phyloP scores from a whole-genome alignment of 139 green algal genomes.

The Diplosphaera chodatii region DNA sequence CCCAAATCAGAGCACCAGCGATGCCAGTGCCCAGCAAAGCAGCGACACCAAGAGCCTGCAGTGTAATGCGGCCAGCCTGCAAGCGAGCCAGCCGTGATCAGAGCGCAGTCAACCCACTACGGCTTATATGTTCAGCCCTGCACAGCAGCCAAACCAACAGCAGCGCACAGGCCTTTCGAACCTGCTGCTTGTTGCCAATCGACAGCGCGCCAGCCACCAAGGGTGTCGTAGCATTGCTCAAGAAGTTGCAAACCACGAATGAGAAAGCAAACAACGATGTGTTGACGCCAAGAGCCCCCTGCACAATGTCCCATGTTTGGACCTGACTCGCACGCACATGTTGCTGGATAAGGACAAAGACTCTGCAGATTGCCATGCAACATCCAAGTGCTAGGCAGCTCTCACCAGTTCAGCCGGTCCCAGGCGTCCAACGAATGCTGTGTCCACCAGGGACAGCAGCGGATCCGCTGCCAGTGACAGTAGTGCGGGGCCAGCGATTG shows the following conservation, averaged over 20 bases:
- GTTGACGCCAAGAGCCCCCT: slow-evolving; percentile 66
- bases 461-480: slow-evolving; percentile 64
- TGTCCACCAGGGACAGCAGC: slow-evolving; percentile 57
- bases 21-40: slow-evolving; percentile 34
- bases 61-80: slow-evolving; percentile 15
- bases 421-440: slow-evolving; percentile 51
- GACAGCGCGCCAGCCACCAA: slow-evolving; percentile 48
- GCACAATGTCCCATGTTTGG: neutral
- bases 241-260: slow-evolving; percentile 78
- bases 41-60: slow-evolving; percentile 37
- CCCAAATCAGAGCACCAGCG: slow-evolving; percentile 11
- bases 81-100: too few relatives aligned
- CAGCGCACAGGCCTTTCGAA: too few relatives aligned
- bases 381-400: too few relatives aligned
- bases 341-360: too few relatives aligned
- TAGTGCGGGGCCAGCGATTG: slow-evolving; percentile 44
- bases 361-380: too few relatives aligned
- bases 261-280: slow-evolving; percentile 56
- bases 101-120: too few relatives aligned
- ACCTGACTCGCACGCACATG: too few relatives aligned
- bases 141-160: too few relatives aligned
- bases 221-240: slow-evolving; percentile 67
- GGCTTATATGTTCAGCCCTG: too few relatives aligned
- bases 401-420: slow-evolving; percentile 27
- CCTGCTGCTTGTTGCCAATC: slow-evolving; percentile 24